Percentiles rank a stretch among this genome's conserved stretches.
phyloP scores from a whole-genome alignment of 305 asterid genomes.

The Ilex paraguariensis region DNA sequence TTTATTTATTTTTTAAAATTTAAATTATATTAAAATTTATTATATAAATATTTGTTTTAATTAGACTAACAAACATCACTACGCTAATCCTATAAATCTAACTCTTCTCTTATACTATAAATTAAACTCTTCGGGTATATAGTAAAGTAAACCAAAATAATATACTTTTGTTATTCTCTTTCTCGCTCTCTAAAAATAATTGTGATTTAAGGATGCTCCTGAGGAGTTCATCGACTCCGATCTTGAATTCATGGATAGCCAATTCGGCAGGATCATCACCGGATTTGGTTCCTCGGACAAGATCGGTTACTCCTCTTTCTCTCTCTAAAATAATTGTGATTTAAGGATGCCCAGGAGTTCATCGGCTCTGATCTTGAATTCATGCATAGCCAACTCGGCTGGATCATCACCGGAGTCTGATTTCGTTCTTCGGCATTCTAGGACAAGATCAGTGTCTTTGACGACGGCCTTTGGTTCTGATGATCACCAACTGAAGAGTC shows the following conservation, averaged over 20 bases:
- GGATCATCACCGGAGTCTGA: constrained; percentile 66
- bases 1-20: too few relatives aligned
- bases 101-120: too few relatives aligned
- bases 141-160: too few relatives aligned
- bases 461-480: constrained; percentile 26
- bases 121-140: too few relatives aligned
- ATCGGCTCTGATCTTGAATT: constrained; percentile 56
- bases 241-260: constrained; percentile 50
- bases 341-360: constrained; percentile 63
- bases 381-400: constrained; percentile 42
- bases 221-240: constrained; percentile 67
- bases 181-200: neutral
- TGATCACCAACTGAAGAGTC: constrained; percentile 23
- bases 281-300: constrained; percentile 13
- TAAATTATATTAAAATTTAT: too few relatives aligned
- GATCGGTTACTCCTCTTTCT: too few relatives aligned
- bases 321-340: neutral
- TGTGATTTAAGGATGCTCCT: constrained; percentile 36
- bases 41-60: too few relatives aligned
- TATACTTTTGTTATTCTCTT: too few relatives aligned
- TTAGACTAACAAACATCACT: too few relatives aligned
- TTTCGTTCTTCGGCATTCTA: constrained; percentile 25
- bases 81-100: neutral
- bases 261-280: constrained; percentile 49
- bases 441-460: constrained; percentile 42